phyloP scores from a whole-genome alignment of 2,329 filamentous ascomycete species.

The Fusarium pseudonygamai region DNA sequence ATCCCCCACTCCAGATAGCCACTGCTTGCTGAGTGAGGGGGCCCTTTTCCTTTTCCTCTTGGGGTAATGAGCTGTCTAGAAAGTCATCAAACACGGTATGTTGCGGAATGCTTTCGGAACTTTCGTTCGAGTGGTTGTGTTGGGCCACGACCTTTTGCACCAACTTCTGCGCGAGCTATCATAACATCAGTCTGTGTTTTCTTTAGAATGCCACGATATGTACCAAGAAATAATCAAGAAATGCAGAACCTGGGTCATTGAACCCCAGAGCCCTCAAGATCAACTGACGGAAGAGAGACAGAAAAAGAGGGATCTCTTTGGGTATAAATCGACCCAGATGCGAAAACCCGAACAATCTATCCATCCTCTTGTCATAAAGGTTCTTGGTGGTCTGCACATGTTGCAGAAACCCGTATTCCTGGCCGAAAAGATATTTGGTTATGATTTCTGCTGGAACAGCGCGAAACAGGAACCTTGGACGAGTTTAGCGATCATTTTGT shows the following conservation, averaged over 20 bases:
- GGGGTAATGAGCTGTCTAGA: neutral
- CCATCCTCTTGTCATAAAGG: neutral
- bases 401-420: neutral
- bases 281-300: neutral
- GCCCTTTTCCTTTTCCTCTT: neutral
- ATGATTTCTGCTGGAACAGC: slow-evolving; percentile 5
- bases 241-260: neutral
- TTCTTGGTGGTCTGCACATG: neutral
- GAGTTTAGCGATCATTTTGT: neutral
- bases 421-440: neutral
- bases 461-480: neutral
- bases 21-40: slow-evolving; percentile 3
- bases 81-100: neutral
- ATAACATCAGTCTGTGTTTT: neutral
- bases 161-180: neutral
- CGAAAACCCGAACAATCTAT: neutral
- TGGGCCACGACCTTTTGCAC: neutral
- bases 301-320: neutral
- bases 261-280: neutral
- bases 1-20: slow-evolving; percentile 5
- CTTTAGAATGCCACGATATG: neutral
- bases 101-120: neutral
- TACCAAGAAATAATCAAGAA: neutral
- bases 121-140: neutral
- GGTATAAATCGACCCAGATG: slow-evolving; percentile 2